phyloP scores from a whole-genome alignment of 164 flowering plant genomes.

The Taxillus chinensis region DNA sequence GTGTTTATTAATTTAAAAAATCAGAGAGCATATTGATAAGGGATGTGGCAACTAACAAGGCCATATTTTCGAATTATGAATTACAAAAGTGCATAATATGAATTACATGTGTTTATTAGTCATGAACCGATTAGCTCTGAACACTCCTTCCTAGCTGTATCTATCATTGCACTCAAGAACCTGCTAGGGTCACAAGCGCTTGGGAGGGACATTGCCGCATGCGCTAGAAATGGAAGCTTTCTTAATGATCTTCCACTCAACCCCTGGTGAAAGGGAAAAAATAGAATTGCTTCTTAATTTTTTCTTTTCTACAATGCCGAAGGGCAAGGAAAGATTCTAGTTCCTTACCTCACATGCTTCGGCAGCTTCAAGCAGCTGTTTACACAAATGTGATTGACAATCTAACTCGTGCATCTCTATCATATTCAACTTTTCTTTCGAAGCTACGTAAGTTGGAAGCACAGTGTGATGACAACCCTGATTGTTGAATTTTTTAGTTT shows the following conservation, averaged over 20 bases:
- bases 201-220: constrained; percentile 62
- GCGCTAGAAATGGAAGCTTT: constrained; percentile 92
- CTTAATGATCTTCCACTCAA: constrained; percentile 89
- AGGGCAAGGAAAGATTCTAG: not conserved
- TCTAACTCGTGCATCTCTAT: constrained; percentile 20
- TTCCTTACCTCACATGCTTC: constrained; percentile 71
- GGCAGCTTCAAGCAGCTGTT: constrained; percentile 67
- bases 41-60: too few species aligned
- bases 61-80: too few species aligned
- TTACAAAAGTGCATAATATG: too few species aligned
- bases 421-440: constrained; percentile 40
- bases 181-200: constrained; percentile 35
- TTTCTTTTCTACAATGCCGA: too few species aligned
- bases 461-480: constrained; percentile 24
- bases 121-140: constrained; percentile 42
- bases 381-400: constrained; percentile 18
- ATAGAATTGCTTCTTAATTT: not conserved
- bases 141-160: constrained; percentile 63
- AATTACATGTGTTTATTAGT: not conserved
- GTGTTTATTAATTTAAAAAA: too few species aligned
- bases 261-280: constrained; percentile 38
- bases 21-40: too few species aligned
- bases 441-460: constrained; percentile 47
- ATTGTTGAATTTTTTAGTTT: not conserved
- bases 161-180: constrained; percentile 57